Conservation (phyloP, 306 rosid genomes). For the Senna tora region DNA sequence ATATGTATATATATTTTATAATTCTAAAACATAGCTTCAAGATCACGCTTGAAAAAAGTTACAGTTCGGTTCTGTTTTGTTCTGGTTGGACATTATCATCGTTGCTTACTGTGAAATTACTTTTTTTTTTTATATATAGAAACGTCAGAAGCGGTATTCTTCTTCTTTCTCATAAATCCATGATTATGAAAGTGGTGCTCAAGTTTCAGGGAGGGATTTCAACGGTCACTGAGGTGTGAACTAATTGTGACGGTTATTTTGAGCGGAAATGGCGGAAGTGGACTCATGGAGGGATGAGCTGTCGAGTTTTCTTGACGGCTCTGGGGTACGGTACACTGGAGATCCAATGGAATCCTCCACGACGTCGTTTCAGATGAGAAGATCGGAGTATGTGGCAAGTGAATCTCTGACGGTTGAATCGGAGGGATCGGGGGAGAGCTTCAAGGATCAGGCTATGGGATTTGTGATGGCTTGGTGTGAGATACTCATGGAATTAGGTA, state of each 20-base stretch:
- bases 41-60: slow-evolving; percentile 57
- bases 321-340: slow-evolving; percentile 49
- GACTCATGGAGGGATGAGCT: slow-evolving; percentile 70
- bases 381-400: slow-evolving; percentile 32
- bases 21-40: slow-evolving; percentile 49
- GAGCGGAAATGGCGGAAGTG: slow-evolving; percentile 63
- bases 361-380: slow-evolving; percentile 43
- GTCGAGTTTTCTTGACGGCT: slow-evolving; percentile 59
- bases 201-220: slow-evolving; percentile 1
- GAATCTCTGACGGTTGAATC: slow-evolving; percentile 43
- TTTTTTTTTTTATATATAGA: background rate
- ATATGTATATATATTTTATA: too few relatives aligned
- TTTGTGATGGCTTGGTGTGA: slow-evolving; percentile 90
- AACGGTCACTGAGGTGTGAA: slow-evolving; percentile 5
- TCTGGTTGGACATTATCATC: slow-evolving; percentile 35
- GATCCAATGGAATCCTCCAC: slow-evolving; percentile 51
- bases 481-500: slow-evolving; percentile 72
- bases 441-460: slow-evolving; percentile 80
- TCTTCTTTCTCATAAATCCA: background rate
- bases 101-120: background rate
- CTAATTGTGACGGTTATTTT: slow-evolving; percentile 12
- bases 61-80: slow-evolving; percentile 32
- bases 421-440: slow-evolving; percentile 60
- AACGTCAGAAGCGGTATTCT: background rate
- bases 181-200: slow-evolving; percentile 20